Percentiles rank a stretch among this genome's conserved stretches.
Evolutionary conservation across 139 green algal species (phyloP).

Genomic region (Ettlia oleoabundans): DNA sequence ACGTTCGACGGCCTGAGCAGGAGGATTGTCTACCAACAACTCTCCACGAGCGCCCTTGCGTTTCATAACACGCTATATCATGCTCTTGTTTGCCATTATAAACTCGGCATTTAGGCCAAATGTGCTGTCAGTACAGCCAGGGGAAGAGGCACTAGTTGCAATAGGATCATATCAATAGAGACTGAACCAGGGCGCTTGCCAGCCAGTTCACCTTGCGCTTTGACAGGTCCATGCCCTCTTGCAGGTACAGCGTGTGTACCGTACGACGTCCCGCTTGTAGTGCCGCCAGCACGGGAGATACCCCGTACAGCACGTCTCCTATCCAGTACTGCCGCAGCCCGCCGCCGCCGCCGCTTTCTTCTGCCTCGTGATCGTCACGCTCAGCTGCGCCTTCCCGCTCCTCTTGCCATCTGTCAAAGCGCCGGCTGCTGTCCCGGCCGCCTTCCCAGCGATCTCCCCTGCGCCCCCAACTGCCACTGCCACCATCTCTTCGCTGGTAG

Average conservation of each 20-base stretch:
- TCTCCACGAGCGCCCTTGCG: too few relatives aligned
- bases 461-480: not conserved
- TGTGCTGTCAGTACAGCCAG: too few relatives aligned
- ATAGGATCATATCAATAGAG: too few relatives aligned
- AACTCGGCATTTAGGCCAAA: too few relatives aligned
- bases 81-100: too few relatives aligned
- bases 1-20: too few relatives aligned
- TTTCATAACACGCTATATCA: too few relatives aligned
- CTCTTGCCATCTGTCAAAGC: too few relatives aligned
- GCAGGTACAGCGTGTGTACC: conserved; percentile 56
- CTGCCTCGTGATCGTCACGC: not conserved
- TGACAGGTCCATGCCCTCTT: conserved; percentile 57
- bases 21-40: too few relatives aligned
- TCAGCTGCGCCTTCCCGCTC: not conserved
- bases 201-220: conserved; percentile 61
- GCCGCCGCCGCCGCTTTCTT: not conserved
- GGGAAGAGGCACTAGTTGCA: too few relatives aligned
- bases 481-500: not conserved
- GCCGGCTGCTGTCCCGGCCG: too few relatives aligned
- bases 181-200: not conserved
- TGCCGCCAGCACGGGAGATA: conserved; percentile 76
- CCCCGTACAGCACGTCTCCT: conserved; percentile 76
- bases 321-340: conserved; percentile 14
- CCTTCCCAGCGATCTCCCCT: not conserved
- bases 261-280: conserved; percentile 54